Evolutionary conservation across 768 basidiomycete genomes (phyloP).

Genomic region (Russula vinacea): DNA sequence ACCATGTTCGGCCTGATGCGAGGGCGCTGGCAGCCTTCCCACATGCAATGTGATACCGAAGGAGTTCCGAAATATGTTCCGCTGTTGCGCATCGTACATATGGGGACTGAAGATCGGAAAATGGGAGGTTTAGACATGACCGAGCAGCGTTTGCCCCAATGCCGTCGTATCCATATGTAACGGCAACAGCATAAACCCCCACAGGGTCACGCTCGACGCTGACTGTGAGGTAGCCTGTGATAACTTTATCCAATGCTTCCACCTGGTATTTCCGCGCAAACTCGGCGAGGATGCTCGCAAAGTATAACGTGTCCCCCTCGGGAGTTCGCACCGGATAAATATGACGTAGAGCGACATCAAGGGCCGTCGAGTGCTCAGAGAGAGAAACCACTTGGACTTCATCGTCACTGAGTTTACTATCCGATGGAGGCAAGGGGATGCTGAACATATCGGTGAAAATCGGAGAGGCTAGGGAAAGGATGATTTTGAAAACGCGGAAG

Average conservation of each 20-base stretch:
- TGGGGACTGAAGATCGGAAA: neutral
- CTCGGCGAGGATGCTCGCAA: constrained; percentile 10
- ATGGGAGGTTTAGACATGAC: constrained; percentile 1
- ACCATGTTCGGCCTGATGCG: neutral
- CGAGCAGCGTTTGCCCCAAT: constrained; percentile 6
- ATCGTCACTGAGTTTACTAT: neutral
- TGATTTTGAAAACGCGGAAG: constrained; percentile 20
- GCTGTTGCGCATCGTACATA: neutral
- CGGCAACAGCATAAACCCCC: constrained; percentile 21
- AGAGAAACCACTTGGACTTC: constrained; percentile 1
- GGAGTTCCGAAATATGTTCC: constrained; percentile 1
- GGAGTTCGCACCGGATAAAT: constrained; percentile 17
- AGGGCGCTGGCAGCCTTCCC: constrained; percentile 4
- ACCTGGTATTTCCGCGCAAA: constrained; percentile 26
- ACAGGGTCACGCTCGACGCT: constrained; percentile 19
- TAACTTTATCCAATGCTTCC: neutral
- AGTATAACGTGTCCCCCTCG: neutral
- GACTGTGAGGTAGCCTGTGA: neutral
- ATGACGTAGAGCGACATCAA: constrained; percentile 21
- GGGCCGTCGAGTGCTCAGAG: constrained; percentile 12
- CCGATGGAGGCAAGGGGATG: constrained; percentile 2
- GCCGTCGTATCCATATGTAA: neutral
- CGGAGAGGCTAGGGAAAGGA: constrained; percentile 20
- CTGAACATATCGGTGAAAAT: constrained; percentile 20
- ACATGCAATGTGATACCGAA: constrained; percentile 11